A percentile compares a stretch with the other conserved stretches of the same genome.
These are phyloP conservation scores for Dichotomopilus funicola DNA, from an alignment of 2,329 filamentous ascomycete genomes.

Conservation along the genomic window DNA sequence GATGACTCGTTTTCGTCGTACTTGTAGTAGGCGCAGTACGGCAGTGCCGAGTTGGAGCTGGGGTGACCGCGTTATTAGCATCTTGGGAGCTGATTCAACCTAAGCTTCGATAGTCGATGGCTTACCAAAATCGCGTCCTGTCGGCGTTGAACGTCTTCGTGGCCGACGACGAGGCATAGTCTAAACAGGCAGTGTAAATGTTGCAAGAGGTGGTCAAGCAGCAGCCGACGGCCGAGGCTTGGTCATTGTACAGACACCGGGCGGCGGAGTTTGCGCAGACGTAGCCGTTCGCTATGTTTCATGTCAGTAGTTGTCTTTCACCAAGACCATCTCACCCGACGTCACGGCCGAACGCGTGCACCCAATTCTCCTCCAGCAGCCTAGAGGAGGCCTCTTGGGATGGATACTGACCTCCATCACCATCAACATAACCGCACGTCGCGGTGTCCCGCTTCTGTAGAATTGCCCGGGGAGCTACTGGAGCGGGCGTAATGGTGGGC, in stretches of 20 bases:
- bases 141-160: conserved; percentile 10
- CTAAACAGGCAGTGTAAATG: conserved; percentile 16
- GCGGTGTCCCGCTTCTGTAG: conserved; percentile 9
- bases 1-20: conserved; percentile 9
- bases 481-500: conserved; percentile 4
- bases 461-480: neutral
- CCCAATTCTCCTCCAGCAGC: too few species aligned
- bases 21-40: conserved; percentile 12
- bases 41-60: conserved; percentile 16
- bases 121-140: conserved; percentile 15
- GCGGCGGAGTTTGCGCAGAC: neutral
- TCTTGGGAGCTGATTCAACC: neutral
- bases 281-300: neutral
- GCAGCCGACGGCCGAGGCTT: conserved; percentile 14
- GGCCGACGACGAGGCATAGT: conserved; percentile 6
- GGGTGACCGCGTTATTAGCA: neutral
- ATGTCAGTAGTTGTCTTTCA: too few species aligned
- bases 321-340: too few species aligned
- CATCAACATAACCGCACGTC: conserved; percentile 15
- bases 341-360: too few species aligned
- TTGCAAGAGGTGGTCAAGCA: conserved; percentile 11
- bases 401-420: neutral
- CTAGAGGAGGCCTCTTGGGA: too few species aligned
- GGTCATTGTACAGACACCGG: conserved; percentile 12
- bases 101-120: neutral